Evolutionary conservation across 2,329 filamentous ascomycete genomes (phyloP).

Genomic region (Periconia macrospinosa): DNA sequence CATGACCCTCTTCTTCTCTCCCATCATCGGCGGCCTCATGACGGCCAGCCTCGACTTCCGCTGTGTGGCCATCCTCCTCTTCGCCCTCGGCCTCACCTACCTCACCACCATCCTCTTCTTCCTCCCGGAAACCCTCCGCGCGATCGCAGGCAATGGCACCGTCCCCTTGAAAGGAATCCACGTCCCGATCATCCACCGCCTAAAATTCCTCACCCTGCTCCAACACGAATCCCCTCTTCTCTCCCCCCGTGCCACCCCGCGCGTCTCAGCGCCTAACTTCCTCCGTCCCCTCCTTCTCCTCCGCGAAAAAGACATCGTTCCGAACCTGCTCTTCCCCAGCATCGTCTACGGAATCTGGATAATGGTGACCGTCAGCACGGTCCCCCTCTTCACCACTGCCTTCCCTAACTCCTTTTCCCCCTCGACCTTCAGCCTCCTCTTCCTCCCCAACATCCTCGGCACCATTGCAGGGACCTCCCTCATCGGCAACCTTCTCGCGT

Average conservation of each 20-base stretch:
- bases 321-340: conserved; percentile 47
- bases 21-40: conserved; percentile 26
- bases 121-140: conserved; percentile 45
- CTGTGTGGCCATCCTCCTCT: conserved; percentile 57
- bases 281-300: conserved; percentile 47
- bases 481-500: conserved; percentile 48
- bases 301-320: conserved; percentile 50
- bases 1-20: conserved; percentile 31
- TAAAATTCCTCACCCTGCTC: conserved; percentile 8
- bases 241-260: conserved; percentile 6
- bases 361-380: conserved; percentile 52
- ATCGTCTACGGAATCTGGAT: conserved; percentile 54
- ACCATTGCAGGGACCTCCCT: conserved; percentile 47
- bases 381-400: conserved; percentile 41
- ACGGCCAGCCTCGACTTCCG: conserved; percentile 31
- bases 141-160: conserved; percentile 24
- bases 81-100: conserved; percentile 48
- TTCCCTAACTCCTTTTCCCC: conserved; percentile 41
- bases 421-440: conserved; percentile 45
- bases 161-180: conserved; percentile 44
- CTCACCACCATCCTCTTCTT: conserved; percentile 37
- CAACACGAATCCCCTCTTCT: conserved; percentile 1
- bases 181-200: conserved; percentile 43
- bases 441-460: conserved; percentile 46
- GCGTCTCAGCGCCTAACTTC: conserved; percentile 38